Evolutionary conservation across 129 eudicot species (phyloP), one percentile per base, ranked within the genome.

Genomic region (Smallanthus sonchifolius): DNA sequence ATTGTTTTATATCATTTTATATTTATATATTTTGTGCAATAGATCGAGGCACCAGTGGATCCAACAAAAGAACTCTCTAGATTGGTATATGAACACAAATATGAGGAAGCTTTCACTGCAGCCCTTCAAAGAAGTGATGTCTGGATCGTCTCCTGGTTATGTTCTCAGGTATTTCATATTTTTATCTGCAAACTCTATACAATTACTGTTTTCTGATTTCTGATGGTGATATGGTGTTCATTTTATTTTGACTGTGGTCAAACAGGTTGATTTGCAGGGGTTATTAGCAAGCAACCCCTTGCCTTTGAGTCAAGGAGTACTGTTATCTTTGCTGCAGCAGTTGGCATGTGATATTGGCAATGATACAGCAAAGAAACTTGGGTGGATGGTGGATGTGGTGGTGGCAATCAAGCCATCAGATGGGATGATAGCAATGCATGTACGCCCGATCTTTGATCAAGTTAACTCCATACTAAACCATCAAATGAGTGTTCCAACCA

Each of bases 101-200:
- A 88, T 5, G 99, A 88, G 68, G 97, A 91, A 57, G 96, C 99
- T 54, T 95, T 95, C 83, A 95, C 99, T 36, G 64, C 89, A 64
- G 99, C 99, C 2, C 75, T 95, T 73, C 97, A 95, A 70, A 86
- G 96, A 76, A 95, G 97, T 81, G 97, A 95, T 80, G 99, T 95
- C 70, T 74, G 80, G 75, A 95, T 88, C 36, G 99, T 95, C 11
- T 91, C 99, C 49, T 95, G 99, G 99, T 78, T 95, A 85, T 95
- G 99, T 86, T 85, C 96, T 67, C 99, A 95, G 99, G 99, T 95
- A 87, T 55, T 13, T 61, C 10, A 34, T 14, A 10, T 9, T 34
- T 10, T 14, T 34, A 32, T 34, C 42, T 34, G 40, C 67, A 34
- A 61, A 34, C 5, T 14, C 7, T 61, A 28, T 2, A 30, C 1